Base-by-base conservation (phyloP, 2,329 filamentous ascomycete species). In the Penicillium sp. region DNA sequence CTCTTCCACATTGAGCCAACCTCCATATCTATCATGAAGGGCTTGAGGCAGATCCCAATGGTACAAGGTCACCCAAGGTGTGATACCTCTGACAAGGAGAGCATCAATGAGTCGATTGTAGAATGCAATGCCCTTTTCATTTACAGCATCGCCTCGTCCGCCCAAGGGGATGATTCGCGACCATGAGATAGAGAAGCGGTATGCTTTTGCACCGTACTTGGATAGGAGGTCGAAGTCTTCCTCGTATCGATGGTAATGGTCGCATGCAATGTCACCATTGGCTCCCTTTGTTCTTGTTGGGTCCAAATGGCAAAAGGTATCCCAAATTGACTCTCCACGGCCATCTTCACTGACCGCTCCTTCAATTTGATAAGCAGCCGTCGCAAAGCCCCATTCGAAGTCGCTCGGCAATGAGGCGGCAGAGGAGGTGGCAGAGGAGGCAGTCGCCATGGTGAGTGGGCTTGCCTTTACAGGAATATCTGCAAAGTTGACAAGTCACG, bases 121-220 rank as follows among this genome's bases (percentile, higher is more conserved):
- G 59, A 81, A 79, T 0, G 69, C 69, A 13, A 82, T 66, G 0
- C 76, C 80, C 6, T 69, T 58, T 58, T 79, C 73, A 56, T 81
- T 82, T 60, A 82, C 65, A 0, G 75, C 72, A 37, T 74, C 77
- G 3, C 70, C 65, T 1, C 74, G 70, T 2, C 71, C 66, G 4
- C 79, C 80, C 31, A 81, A 78, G 0, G 80, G 79, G 18, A 82
- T 73, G 36, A 82, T 77, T 1, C 80, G 71, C 4, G 76, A 72
- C 79, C 79, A 82, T 0, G 78, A 73, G 41, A 82, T 74, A 7
- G 75, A 77, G 67, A 81, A 81, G 0, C 70, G 67, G 53, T 74
- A 77, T 16, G 64, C 65, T 3, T 71, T 65, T 9, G 66, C 64
- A 5, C 72, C 72, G 49, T 69, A 70, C 9, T 63, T 60, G 4